Evolutionary conservation across 306 rosid species (phyloP), one percentile per base, ranked within the genome.

Genomic region (Quercus agrifolia): DNA sequence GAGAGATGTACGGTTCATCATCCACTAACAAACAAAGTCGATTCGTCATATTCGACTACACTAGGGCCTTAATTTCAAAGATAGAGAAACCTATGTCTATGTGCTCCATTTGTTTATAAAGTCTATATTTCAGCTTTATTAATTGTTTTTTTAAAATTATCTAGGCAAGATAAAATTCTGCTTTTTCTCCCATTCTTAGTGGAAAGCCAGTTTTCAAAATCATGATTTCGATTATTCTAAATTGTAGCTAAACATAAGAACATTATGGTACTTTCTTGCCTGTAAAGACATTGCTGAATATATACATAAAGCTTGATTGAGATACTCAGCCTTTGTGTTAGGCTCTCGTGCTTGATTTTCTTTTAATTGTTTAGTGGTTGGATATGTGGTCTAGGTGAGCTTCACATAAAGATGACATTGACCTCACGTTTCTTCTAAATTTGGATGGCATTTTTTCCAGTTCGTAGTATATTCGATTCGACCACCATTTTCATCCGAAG

Each of bases 221-320:
- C 44, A 68, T 77, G 78, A 74, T 81, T 76, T 83, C 58, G 51
- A 70, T 56, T 30, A 70, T 56, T 31, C 70, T 76, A 86, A 78
- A 82, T 19, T 12, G 56, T 63, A 84, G 67, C 77, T 59, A 49
- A 62, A 70, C 51, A 28, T 58, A 28, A 64, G 74, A 74, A 41
- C 59, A 74, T 70, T 30, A 70, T 67, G 83, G 76, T 5, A 83
- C 86, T 74, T 76, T 89, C 75, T 78, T 87, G 86, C 76, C 74
- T 81, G 89, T 80, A 85, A 89, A 87, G 86, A 57, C 9, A 38
- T 1, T 25, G 18, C 17, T 38, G 81, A 85, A 28, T 28, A 81
- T 77, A 81, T 68, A 70, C 63, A 63, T 63, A 86, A 76, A 83
- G 75, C 80, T 63, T 80, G 70, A 31, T 62, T 15, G 21, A 58